Conservation (phyloP, 1,284 basidiomycete genomes). For the Mycena sp. region DNA sequence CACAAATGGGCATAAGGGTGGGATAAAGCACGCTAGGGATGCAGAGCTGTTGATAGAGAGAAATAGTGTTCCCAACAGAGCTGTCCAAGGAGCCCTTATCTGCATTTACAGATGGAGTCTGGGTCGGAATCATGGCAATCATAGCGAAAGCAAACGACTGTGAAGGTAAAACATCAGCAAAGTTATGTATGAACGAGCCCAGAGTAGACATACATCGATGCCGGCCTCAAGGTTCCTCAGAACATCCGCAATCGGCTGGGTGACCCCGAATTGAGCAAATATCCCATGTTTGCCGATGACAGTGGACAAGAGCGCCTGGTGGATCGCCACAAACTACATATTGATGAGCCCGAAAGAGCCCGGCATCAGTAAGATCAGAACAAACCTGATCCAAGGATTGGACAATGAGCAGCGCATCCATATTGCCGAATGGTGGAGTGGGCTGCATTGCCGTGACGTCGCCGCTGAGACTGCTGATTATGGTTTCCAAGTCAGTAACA, state of each 20-base stretch:
- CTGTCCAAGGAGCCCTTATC: background rate
- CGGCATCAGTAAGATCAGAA: background rate
- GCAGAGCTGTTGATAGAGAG: background rate
- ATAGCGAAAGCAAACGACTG: background rate
- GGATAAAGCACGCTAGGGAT: background rate
- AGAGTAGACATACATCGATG: slow-evolving; percentile 7
- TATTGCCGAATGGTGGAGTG: background rate
- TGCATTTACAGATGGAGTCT: background rate
- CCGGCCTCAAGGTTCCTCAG: background rate
- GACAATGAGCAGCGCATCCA: background rate
- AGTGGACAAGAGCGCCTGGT: background rate
- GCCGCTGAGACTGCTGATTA: background rate
- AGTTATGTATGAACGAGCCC: too few species aligned
- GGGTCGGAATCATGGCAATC: slow-evolving; percentile 1
- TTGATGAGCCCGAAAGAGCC: too few species aligned
- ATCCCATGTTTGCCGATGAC: slow-evolving; percentile 12
- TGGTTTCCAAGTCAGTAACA: background rate
- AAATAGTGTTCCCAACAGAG: background rate
- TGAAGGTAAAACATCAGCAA: background rate
- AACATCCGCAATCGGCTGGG: slow-evolving; percentile 2
- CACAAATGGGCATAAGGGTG: background rate
- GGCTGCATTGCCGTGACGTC: background rate
- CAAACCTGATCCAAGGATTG: background rate
- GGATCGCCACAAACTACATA: background rate
- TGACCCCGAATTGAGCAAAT: slow-evolving; percentile 3